Evolutionary conservation across 2,329 filamentous ascomycete species (phyloP).

Genomic region (Ilyonectria robusta): DNA sequence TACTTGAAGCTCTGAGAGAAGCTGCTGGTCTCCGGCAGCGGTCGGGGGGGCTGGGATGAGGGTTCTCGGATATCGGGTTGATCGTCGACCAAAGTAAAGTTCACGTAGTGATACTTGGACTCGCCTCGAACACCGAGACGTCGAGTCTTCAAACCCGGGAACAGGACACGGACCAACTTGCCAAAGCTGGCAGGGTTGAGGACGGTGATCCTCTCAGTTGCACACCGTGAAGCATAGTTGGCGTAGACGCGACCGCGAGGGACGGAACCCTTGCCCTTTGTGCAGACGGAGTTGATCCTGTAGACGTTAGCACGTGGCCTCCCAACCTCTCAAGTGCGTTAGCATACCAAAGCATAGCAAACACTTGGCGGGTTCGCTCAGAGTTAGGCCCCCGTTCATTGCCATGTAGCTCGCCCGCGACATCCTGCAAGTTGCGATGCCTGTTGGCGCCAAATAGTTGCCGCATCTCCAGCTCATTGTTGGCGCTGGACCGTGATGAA

Average conservation of each 20-base stretch:
- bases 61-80: conserved; percentile 63
- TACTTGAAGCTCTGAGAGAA: conserved; percentile 68
- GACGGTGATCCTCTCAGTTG: conserved; percentile 92
- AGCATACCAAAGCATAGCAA: conserved; percentile 88
- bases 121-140: conserved; percentile 93
- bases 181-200: conserved; percentile 98
- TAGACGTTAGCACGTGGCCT: conserved; percentile 31
- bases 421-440: conserved; percentile 76
- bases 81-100: conserved; percentile 74
- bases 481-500: conserved; percentile 77
- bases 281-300: conserved; percentile 82
- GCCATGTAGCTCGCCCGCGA: conserved; percentile 81
- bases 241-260: conserved; percentile 94
- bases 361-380: conserved; percentile 86
- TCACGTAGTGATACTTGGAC: conserved; percentile 97
- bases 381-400: conserved; percentile 86
- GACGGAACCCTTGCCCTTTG: conserved; percentile 85
- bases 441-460: conserved; percentile 80
- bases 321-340: conserved; percentile 28
- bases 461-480: conserved; percentile 86
- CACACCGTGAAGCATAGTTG: conserved; percentile 93
- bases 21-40: conserved; percentile 63
- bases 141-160: conserved; percentile 93
- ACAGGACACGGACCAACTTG: conserved; percentile 95
- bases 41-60: conserved; percentile 61